A percentile compares a stretch with the other conserved stretches of the same genome.
These are phyloP conservation scores for Torulaspora pretoriensis DNA, from an alignment of 1,139 yeast genomes.

Conservation along the genomic window DNA sequence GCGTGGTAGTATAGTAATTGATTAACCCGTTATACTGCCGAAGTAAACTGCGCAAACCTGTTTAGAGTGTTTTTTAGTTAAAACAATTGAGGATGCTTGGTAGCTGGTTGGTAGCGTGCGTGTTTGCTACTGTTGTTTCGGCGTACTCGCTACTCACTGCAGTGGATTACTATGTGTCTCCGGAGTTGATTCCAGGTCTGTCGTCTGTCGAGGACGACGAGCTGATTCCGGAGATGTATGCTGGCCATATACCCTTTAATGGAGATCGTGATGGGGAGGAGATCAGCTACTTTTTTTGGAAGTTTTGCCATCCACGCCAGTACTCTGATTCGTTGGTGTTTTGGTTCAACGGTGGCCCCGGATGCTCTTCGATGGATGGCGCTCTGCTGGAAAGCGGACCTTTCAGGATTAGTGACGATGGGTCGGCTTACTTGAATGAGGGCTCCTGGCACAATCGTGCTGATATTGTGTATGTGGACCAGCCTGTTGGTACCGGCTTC, in stretches of 20 bases:
- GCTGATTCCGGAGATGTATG: conserved; percentile 46
- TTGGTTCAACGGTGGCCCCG: conserved; percentile 98
- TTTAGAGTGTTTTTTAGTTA: background rate
- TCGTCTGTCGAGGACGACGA: conserved; percentile 17
- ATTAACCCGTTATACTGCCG: background rate
- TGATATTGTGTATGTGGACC: conserved; percentile 83
- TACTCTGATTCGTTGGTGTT: conserved; percentile 47
- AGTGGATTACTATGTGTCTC: conserved; percentile 25
- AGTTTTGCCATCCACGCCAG: conserved; percentile 39
- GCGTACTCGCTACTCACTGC: conserved; percentile 12
- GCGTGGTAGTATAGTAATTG: too few species aligned
- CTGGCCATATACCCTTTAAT: conserved; percentile 55
- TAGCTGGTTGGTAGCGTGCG: background rate
- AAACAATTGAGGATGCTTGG: background rate
- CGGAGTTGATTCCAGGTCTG: conserved; percentile 34
- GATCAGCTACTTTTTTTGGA: conserved; percentile 81
- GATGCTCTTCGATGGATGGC: conserved; percentile 98
- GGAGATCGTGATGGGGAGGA: conserved; percentile 47
- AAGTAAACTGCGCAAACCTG: background rate
- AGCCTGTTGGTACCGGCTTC: conserved; percentile 93
- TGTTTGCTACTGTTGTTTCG: conserved; percentile 1
- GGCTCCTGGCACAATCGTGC: conserved; percentile 87
- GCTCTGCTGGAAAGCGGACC: conserved; percentile 94
- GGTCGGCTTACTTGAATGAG: conserved; percentile 47
- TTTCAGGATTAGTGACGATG: conserved; percentile 51